Conservation (phyloP, 176 grass and related monocot species). For the Oropetium thomaeum region DNA sequence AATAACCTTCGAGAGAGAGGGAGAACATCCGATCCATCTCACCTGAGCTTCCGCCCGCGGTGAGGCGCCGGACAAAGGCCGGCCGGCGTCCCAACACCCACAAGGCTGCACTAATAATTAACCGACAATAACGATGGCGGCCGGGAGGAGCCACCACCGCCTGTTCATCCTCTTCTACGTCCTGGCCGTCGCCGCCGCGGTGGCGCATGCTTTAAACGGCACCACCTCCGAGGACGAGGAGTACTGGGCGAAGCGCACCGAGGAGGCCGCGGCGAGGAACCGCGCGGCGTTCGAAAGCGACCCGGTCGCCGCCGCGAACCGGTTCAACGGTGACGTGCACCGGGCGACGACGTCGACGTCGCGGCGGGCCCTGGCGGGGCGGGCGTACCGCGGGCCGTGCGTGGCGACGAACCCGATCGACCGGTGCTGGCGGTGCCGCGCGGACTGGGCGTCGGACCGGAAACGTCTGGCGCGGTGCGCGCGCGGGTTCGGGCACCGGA, state of each 20-base stretch:
- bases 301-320: constrained; percentile 31
- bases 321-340: constrained; percentile 47
- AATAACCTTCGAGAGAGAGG: neutral
- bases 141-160: neutral
- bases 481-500: constrained; percentile 43
- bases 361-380: neutral
- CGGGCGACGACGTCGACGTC: neutral
- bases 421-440: constrained; percentile 69
- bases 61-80: neutral
- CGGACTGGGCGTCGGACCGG: constrained; percentile 44
- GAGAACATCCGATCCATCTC: neutral
- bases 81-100: neutral
- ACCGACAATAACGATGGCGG: constrained; percentile 15
- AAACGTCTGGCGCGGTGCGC: constrained; percentile 53
- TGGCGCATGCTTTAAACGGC: constrained; percentile 22
- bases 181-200: constrained; percentile 5
- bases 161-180: constrained; percentile 20
- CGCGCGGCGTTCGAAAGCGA: constrained; percentile 40
- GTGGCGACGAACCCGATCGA: constrained; percentile 76
- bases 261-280: constrained; percentile 28
- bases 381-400: constrained; percentile 39
- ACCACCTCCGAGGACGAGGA: constrained; percentile 30
- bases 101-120: neutral
- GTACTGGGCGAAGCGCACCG: constrained; percentile 48
- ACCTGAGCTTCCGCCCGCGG: neutral